These are phyloP conservation scores for Raphidocelis subcapitata DNA, from an alignment of 139 green algal genomes.

Conservation along the genomic window DNA sequence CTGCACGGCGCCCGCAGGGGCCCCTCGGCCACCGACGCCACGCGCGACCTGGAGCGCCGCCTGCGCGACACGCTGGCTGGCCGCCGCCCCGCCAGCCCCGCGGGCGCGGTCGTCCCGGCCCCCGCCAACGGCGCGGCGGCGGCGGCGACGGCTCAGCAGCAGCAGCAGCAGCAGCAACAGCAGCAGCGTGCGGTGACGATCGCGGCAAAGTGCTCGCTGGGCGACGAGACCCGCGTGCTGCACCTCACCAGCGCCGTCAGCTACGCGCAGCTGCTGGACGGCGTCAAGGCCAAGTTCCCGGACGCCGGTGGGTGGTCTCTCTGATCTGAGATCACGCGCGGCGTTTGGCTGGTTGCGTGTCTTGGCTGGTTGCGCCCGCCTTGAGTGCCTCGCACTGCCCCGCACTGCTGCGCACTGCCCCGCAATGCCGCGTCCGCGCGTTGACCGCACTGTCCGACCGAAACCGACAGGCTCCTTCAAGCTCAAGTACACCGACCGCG, in stretches of 20 bases:
- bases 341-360: neutral
- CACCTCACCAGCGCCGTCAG: slow-evolving; percentile 54
- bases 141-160: slow-evolving; percentile 9
- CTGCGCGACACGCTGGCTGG: slow-evolving; percentile 62
- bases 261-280: slow-evolving; percentile 74
- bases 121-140: slow-evolving; percentile 19
- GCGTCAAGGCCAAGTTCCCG: slow-evolving; percentile 72
- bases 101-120: slow-evolving; percentile 9
- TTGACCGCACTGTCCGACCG: too few species aligned
- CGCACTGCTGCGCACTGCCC: too few species aligned
- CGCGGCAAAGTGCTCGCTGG: slow-evolving; percentile 35
- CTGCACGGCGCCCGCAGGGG: neutral
- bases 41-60: slow-evolving; percentile 65
- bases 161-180: neutral
- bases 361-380: too few species aligned
- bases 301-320: slow-evolving; percentile 30
- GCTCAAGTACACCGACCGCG: slow-evolving; percentile 67
- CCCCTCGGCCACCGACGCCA: slow-evolving; percentile 55
- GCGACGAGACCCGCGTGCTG: slow-evolving; percentile 71
- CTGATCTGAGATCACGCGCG: too few species aligned
- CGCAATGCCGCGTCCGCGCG: too few species aligned
- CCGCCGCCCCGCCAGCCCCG: slow-evolving; percentile 22
- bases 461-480: slow-evolving; percentile 41
- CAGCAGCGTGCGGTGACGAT: neutral
- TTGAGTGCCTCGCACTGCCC: too few species aligned